These are phyloP conservation scores for Colletotrichum kahawae DNA, from an alignment of 2,329 filamentous ascomycete species.

Conservation along the genomic window DNA sequence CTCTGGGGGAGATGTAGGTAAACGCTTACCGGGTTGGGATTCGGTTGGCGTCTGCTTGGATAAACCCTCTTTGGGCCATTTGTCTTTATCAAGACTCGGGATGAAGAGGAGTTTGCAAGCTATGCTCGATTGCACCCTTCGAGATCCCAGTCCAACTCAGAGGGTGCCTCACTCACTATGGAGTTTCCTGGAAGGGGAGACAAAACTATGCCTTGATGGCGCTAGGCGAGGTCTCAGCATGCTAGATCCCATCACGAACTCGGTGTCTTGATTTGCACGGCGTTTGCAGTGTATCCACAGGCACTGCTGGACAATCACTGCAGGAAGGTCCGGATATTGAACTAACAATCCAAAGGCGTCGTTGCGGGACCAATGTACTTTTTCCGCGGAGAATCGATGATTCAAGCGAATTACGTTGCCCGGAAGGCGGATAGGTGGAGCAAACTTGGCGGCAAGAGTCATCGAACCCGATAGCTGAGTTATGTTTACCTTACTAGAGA, in stretches of 20 bases:
- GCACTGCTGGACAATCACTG: background rate
- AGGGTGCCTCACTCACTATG: background rate
- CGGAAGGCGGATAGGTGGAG: background rate
- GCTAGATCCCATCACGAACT: background rate
- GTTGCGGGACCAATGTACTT: background rate
- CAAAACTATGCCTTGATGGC: background rate
- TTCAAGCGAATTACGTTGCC: background rate
- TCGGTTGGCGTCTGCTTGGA: background rate
- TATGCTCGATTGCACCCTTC: background rate
- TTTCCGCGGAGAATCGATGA: background rate
- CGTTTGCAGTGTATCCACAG: background rate
- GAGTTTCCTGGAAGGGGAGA: background rate
- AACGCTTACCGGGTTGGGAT: background rate
- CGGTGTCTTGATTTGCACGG: background rate
- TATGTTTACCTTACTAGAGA: background rate
- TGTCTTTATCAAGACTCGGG: background rate
- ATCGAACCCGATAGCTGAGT: background rate
- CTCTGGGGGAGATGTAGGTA: background rate
- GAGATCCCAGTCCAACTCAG: background rate
- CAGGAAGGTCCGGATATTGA: background rate
- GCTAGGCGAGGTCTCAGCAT: background rate
- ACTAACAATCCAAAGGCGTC: background rate
- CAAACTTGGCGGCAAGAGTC: background rate
- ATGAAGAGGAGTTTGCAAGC: background rate
- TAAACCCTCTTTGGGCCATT: background rate